Evolutionary conservation across 441 rosid species (phyloP).

Genomic region (Croton laevigatus): DNA sequence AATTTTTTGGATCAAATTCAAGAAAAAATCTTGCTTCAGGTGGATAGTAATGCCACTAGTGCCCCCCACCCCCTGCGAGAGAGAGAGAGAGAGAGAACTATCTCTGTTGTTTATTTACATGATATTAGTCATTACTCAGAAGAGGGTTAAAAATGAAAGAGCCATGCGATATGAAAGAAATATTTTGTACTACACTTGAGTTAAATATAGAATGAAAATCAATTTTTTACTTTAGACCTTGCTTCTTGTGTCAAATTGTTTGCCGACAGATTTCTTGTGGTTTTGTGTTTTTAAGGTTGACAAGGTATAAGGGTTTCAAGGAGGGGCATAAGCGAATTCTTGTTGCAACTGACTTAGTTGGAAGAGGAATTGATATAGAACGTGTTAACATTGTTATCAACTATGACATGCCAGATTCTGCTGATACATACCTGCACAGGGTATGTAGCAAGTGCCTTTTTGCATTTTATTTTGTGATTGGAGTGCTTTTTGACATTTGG

Average conservation of each 20-base stretch:
- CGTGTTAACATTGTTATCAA: constrained; percentile 96
- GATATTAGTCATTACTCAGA: not conserved
- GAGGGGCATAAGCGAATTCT: constrained; percentile 98
- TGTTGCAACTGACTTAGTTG: constrained; percentile 95
- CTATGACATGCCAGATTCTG: constrained; percentile 99
- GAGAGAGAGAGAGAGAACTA: too few relatives aligned
- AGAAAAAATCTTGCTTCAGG: too few relatives aligned
- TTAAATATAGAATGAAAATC: not conserved
- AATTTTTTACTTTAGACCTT: not conserved
- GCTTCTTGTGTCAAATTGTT: not conserved
- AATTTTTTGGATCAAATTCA: too few relatives aligned
- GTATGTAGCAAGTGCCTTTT: constrained; percentile 28
- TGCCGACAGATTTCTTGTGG: not conserved
- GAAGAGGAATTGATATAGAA: constrained; percentile 96
- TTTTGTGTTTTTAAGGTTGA: constrained; percentile 47
- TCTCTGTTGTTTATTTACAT: not conserved
- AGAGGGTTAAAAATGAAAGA: not conserved
- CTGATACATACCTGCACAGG: constrained; percentile 98
- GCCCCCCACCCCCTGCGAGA: too few relatives aligned
- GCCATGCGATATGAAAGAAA: not conserved
- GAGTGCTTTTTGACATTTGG: not conserved
- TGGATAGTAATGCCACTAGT: too few relatives aligned
- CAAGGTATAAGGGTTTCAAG: constrained; percentile 91
- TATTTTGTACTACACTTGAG: not conserved
- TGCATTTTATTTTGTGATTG: not conserved